Evolutionary conservation across 2,329 filamentous ascomycete species (phyloP).

Genomic region (Trichoderma cornu-damae): DNA sequence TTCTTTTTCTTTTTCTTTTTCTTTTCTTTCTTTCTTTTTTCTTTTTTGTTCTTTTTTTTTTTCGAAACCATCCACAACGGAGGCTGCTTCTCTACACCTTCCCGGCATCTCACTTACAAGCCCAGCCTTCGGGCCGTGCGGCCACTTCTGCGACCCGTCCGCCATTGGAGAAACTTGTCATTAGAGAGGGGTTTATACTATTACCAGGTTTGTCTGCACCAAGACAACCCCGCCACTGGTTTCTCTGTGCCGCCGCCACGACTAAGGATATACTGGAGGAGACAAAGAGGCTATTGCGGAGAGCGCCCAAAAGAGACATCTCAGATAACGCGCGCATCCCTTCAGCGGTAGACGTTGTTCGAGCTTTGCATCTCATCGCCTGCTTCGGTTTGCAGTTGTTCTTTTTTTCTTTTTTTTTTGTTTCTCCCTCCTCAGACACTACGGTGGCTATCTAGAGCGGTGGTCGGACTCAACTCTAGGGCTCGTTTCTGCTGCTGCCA

Average conservation of each 20-base stretch:
- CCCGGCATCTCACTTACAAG: constrained; percentile 4
- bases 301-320: background rate
- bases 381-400: background rate
- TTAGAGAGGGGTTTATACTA: constrained; percentile 8
- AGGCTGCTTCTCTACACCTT: background rate
- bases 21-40: too few species aligned
- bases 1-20: background rate
- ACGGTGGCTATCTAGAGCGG: background rate
- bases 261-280: background rate
- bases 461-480: background rate
- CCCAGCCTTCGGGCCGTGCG: constrained; percentile 19
- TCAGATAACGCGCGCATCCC: background rate
- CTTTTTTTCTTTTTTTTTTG: too few species aligned
- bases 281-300: background rate
- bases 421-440: background rate
- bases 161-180: constrained; percentile 14
- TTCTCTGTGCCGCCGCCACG: background rate
- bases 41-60: background rate
- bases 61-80: background rate
- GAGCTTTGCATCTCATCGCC: background rate
- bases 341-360: background rate
- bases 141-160: constrained; percentile 23
- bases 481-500: background rate
- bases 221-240: constrained; percentile 13
- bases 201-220: constrained; percentile 1